A percentile compares a stretch with the other conserved stretches of the same genome.
These are phyloP conservation scores for Liriodendron chinense DNA, from an alignment of 164 flowering plant species.

Conservation along the genomic window DNA sequence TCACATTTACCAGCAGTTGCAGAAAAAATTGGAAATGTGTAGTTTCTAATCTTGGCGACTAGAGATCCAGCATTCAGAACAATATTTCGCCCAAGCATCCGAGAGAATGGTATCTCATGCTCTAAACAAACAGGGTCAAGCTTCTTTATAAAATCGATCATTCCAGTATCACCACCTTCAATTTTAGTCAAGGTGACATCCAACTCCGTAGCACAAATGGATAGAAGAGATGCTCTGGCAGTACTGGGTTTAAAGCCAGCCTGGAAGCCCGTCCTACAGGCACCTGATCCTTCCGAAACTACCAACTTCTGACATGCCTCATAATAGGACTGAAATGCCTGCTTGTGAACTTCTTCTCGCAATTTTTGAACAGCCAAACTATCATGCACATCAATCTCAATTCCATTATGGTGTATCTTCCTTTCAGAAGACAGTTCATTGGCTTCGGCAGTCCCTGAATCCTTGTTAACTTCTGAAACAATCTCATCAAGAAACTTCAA, in stretches of 20 bases:
- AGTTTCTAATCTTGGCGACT: slow-evolving; percentile 70
- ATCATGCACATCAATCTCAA: slow-evolving; percentile 70
- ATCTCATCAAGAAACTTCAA: slow-evolving; percentile 76
- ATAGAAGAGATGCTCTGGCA: slow-evolving; percentile 73
- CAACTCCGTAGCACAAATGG: slow-evolving; percentile 68
- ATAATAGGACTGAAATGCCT: slow-evolving; percentile 82
- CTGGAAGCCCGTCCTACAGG: slow-evolving; percentile 81
- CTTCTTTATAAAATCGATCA: slow-evolving; percentile 77
- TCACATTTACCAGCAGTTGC: slow-evolving; percentile 81
- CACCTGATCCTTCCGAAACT: slow-evolving; percentile 84
- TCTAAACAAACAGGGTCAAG: slow-evolving; percentile 79
- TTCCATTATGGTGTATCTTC: slow-evolving; percentile 47
- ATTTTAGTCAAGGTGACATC: slow-evolving; percentile 71
- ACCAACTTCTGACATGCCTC: slow-evolving; percentile 68
- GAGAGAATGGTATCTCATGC: slow-evolving; percentile 79
- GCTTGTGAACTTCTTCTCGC: slow-evolving; percentile 69
- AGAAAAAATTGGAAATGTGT: slow-evolving; percentile 73
- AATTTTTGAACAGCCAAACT: slow-evolving; percentile 47
- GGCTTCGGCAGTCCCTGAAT: slow-evolving; percentile 43
- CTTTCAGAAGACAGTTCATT: slow-evolving; percentile 42
- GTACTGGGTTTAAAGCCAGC: slow-evolving; percentile 83
- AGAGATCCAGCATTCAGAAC: slow-evolving; percentile 62
- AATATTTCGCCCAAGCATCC: slow-evolving; percentile 76
- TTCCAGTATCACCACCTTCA: slow-evolving; percentile 91
- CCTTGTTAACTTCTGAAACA: slow-evolving; percentile 33